Base-by-base conservation (phyloP, 352 stramenopile species). In the Hyaloperonospora brassicae region DNA sequence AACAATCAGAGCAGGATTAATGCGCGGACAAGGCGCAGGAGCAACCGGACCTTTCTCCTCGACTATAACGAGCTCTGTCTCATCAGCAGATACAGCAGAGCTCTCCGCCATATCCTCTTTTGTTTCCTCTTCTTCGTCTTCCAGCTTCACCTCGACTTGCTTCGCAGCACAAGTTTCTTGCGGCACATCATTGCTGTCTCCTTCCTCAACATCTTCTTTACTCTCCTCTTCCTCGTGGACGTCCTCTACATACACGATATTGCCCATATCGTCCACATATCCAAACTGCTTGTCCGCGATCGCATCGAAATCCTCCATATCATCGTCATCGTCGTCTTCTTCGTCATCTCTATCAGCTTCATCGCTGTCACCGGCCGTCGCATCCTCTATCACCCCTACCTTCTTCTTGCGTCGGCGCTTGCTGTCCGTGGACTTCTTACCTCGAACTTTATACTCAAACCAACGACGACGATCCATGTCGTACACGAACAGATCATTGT, bases 401-500 rank as follows among this genome's bases (percentile, higher is more conserved):
- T 82, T 79, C 67, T 89, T 80, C 64, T 85, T 81, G 41, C 81
- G 64, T 51, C 72, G 78, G 17, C 68, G 69, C 62, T 79, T 86
- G 22, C 70, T 67, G 23, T 87, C 72, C 12, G 66, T 66, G 50
- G 79, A 64, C 62, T 89, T 95, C 60, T 91, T 97, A 47, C 77
- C 85, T 22, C 85, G 77, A 59, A 98, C 50, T 35, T 85, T 84
- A 59, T 90, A 89, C 55, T 96, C 81, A 59, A 97, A 98, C 95
- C 95, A 98, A 48, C 94, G 93, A 14, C 92, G 82, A 23, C 91
- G 81, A 52, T 98, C 93, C 78, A 98, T 96, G 68, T 98, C 96
- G 61, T 98, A 97, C 17, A 95, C 93, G 70, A 97, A 97, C 35
- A 98, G 64, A 62, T 98, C 95, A 67, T 98, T 97, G 73, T 97